These are phyloP conservation scores for Limnanthes douglasii DNA, from an alignment of 345 rosid genomes.

Conservation along the genomic window DNA sequence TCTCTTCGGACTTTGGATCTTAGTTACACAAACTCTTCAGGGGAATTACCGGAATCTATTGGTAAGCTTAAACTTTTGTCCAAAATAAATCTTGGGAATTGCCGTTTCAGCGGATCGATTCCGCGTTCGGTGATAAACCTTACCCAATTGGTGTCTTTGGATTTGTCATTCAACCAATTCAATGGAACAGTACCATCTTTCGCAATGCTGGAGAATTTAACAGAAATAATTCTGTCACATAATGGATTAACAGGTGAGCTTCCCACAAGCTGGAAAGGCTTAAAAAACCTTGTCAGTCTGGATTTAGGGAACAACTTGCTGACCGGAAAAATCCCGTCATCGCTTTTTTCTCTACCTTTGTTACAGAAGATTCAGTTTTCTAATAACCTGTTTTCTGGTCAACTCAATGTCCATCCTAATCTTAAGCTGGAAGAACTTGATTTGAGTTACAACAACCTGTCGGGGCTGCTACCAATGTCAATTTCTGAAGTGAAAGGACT, in stretches of 20 bases:
- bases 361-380: slow-evolving; percentile 8
- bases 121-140: slow-evolving; percentile 12
- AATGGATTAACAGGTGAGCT: slow-evolving; percentile 20
- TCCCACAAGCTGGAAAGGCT: slow-evolving; percentile 9
- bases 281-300: slow-evolving; percentile 14
- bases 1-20: slow-evolving; percentile 19
- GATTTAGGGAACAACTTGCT: slow-evolving; percentile 18
- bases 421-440: slow-evolving; percentile 15
- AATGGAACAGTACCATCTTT: slow-evolving; percentile 20
- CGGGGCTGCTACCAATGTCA: slow-evolving; percentile 10
- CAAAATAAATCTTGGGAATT: neutral
- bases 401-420: neutral
- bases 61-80: slow-evolving; percentile 13
- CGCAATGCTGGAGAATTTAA: slow-evolving; percentile 8
- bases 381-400: slow-evolving; percentile 17
- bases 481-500: slow-evolving; percentile 13
- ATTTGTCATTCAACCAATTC: slow-evolving; percentile 9
- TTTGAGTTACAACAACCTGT: slow-evolving; percentile 22
- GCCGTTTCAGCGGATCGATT: slow-evolving; percentile 11
- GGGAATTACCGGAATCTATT: slow-evolving; percentile 10
- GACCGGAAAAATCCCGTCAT: slow-evolving; percentile 15
- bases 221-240: slow-evolving; percentile 9
- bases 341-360: slow-evolving; percentile 8
- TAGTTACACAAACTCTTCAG: slow-evolving; percentile 12
- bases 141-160: slow-evolving; percentile 8